Evolutionary conservation across 306 rosid species (phyloP), one percentile per base, ranked within the genome.

Genomic region (Glycine latifolia): DNA sequence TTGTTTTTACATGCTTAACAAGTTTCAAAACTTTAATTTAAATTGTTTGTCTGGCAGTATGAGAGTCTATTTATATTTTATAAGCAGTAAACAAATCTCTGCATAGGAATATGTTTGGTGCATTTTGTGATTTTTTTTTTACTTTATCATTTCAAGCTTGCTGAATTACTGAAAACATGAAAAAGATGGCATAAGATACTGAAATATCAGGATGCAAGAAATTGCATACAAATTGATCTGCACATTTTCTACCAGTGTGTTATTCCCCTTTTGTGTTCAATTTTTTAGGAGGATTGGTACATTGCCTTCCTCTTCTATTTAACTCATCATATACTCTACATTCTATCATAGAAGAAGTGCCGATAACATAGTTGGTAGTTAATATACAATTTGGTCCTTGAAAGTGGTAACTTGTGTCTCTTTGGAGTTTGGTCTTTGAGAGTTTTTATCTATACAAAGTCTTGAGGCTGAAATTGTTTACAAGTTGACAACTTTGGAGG

Each of bases 81-180:
- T 67, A 67, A 15, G 26, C 9, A 68, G n/a, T 16, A 68, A 48
- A 35, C n/a, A 70, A 70, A 47, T 17, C 10, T 10, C 44, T 12
- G 14, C 7, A 11, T 46, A 26, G 77, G 65, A 73, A 55, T 47
- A 56, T 39, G 78, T 39, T 74, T 74, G 54, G 67, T 74, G 67
- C 67, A 15, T 37, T 55, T 73, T n/a, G 15, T 54, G 65, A 53
- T 72, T 3, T 33, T 52, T 52, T 14, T 52, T 71, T 71, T 12
- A 52, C 31, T 4, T 3, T 37, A 8, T 72, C 53, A 14, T 72
- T 72, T 72, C 33, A 72, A 52, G 48, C 33, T 52, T 53, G 65
- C 33, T 52, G 77, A 72, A 72, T 59, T 59, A 0, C 6, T 20
- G 6, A 20, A 50, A 50, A 14, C 49, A 35, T 72, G 63, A 72